These are phyloP conservation scores for Alternaria sp. DNA, from an alignment of 2,329 filamentous ascomycete species.

Conservation along the genomic window DNA sequence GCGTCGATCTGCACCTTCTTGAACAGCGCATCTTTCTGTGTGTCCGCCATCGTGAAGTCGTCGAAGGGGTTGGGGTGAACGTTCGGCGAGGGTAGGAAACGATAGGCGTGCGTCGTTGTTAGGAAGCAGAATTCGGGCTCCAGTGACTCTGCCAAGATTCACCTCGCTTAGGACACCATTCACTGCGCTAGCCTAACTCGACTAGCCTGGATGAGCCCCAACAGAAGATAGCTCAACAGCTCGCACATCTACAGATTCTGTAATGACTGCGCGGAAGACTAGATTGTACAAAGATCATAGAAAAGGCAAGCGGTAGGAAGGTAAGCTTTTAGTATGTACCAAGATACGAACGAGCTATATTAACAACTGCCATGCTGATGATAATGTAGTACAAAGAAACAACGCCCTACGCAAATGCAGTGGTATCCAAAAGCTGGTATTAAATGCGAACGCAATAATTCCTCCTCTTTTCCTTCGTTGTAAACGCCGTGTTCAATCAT, in stretches of 20 bases:
- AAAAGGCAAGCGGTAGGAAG: constrained; percentile 15
- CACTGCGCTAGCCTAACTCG: constrained; percentile 17
- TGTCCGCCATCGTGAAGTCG: constrained; percentile 47
- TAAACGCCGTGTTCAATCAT: constrained; percentile 8
- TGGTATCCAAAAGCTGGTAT: constrained; percentile 29
- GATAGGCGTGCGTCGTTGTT: constrained; percentile 31
- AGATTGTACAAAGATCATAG: constrained; percentile 20
- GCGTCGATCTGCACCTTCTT: constrained; percentile 94
- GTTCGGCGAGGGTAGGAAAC: constrained; percentile 24
- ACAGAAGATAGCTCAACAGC: constrained; percentile 28
- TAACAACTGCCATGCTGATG: neutral
- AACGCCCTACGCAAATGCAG: constrained; percentile 20
- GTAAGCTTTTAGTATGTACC: constrained; percentile 42
- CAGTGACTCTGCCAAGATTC: constrained; percentile 34
- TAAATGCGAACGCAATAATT: constrained; percentile 23
- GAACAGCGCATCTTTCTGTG: constrained; percentile 64
- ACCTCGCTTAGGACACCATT: constrained; percentile 24
- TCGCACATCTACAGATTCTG: constrained; percentile 37
- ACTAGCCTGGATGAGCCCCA: constrained; percentile 20
- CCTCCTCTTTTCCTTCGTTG: neutral
- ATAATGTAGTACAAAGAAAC: constrained; percentile 9
- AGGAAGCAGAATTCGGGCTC: constrained; percentile 27
- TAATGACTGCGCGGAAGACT: constrained; percentile 26
- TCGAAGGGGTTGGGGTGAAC: constrained; percentile 19
- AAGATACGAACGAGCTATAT: constrained; percentile 26